These are phyloP conservation scores for Schizothecium vesticola DNA, from an alignment of 495 filamentous ascomycete species.

Conservation along the genomic window DNA sequence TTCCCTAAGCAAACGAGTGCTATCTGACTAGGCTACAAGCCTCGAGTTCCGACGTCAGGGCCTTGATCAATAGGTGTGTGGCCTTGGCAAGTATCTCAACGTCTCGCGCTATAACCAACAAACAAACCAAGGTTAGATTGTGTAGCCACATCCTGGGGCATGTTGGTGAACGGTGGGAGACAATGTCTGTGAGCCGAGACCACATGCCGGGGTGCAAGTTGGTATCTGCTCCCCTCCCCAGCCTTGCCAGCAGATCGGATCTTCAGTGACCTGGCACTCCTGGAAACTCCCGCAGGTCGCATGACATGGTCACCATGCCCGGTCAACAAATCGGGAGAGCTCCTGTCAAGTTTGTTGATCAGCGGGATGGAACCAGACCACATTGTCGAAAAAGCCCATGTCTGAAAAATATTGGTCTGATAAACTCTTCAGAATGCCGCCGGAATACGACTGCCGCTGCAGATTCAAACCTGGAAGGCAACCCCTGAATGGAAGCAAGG, in stretches of 20 bases:
- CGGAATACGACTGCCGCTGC: neutral
- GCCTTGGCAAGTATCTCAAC: no score
- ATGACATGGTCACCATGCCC: neutral
- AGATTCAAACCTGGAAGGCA: neutral
- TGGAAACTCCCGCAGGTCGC: neutral
- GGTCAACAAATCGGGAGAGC: neutral
- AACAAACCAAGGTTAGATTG: no score
- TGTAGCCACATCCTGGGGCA: neutral
- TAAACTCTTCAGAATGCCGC: neutral
- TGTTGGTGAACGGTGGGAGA: neutral
- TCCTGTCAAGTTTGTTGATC: neutral
- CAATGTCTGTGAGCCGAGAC: neutral
- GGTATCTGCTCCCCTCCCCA: neutral
- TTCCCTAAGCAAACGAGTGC: no score
- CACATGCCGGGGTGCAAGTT: neutral
- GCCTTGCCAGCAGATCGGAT: neutral
- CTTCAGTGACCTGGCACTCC: neutral
- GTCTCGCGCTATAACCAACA: no score
- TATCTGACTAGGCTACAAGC: no score
- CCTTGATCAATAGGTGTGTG: no score
- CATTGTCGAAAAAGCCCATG: neutral
- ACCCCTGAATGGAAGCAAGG: neutral
- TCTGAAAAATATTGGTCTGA: neutral
- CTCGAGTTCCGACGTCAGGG: no score
- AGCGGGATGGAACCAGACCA: neutral